phyloP scores from a whole-genome alignment of 108 stramenopile species.

The Nannochloropsis granulata region DNA sequence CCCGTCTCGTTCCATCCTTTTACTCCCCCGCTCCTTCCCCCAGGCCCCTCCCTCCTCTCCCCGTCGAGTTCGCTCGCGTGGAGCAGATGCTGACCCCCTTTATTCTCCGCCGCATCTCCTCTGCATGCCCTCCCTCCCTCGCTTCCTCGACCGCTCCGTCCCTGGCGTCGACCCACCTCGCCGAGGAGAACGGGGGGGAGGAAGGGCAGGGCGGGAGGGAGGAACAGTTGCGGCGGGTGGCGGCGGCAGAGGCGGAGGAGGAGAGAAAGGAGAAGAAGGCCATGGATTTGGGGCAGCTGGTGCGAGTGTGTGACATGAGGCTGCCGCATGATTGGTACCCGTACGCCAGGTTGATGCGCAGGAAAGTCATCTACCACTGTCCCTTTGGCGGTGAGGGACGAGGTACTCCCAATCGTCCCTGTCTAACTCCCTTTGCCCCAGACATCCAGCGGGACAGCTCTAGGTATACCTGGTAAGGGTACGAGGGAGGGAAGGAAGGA shows the following conservation, averaged over 20 bases:
- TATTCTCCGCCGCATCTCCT: not conserved
- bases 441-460: too few species aligned
- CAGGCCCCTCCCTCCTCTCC: not conserved
- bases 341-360: slow-evolving; percentile 20
- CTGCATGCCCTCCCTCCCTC: not conserved
- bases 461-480: too few species aligned
- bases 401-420: too few species aligned
- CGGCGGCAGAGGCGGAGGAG: not conserved
- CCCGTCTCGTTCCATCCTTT: not conserved
- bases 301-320: not conserved
- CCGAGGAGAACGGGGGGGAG: not conserved
- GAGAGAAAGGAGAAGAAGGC: not conserved
- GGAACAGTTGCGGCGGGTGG: not conserved
- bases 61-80: not conserved
- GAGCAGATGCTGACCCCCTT: not conserved
- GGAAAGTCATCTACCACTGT: slow-evolving; percentile 66
- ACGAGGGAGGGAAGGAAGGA: not conserved
- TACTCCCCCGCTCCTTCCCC: not conserved
- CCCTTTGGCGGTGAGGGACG: slow-evolving; percentile 24
- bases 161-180: not conserved
- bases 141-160: not conserved
- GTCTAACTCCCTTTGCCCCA: too few species aligned
- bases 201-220: not conserved
- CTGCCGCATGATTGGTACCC: slow-evolving; percentile 31
- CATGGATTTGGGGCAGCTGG: not conserved